These are phyloP conservation scores for sorghum (Sorghum bicolor) DNA, from an alignment of 176 grass and related monocot genomes.

Conservation along the genomic window DNA sequence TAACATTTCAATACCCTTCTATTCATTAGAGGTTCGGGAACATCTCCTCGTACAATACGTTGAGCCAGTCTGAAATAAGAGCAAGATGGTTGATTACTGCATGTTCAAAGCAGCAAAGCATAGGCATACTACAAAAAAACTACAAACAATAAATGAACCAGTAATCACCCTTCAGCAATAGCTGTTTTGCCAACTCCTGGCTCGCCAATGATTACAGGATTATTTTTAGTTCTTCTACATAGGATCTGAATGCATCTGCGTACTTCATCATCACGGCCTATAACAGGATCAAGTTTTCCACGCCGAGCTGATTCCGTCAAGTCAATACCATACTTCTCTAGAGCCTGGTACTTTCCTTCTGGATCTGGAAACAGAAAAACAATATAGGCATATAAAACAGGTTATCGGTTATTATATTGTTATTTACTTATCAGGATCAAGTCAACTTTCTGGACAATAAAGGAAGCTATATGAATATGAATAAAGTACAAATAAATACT, in stretches of 20 bases:
- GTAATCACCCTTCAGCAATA: slow-evolving; percentile 84
- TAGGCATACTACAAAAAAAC: neutral
- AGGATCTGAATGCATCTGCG: slow-evolving; percentile 88
- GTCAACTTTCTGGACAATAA: neutral
- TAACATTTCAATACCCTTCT: slow-evolving; percentile 60
- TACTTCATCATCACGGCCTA: slow-evolving; percentile 94
- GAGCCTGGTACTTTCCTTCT: slow-evolving; percentile 82
- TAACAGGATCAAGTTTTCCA: slow-evolving; percentile 91
- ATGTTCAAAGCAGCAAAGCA: neutral
- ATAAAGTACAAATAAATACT: neutral
- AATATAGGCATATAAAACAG: neutral
- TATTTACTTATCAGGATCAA: neutral
- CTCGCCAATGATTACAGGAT: slow-evolving; percentile 94
- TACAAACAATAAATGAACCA: neutral
- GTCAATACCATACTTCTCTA: slow-evolving; percentile 97
- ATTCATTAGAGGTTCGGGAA: slow-evolving; percentile 86
- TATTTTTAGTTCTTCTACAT: slow-evolving; percentile 95
- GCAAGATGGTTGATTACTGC: slow-evolving; percentile 15
- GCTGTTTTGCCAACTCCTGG: slow-evolving; percentile 96
- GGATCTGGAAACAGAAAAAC: slow-evolving; percentile 60
- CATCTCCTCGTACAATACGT: slow-evolving; percentile 89
- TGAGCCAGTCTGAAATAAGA: slow-evolving; percentile 67
- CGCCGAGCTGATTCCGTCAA: slow-evolving; percentile 84
- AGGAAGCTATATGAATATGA: neutral
- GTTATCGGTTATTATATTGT: neutral